Evolutionary conservation across 1,284 basidiomycete genomes (phyloP), one percentile per base, ranked within the genome.

Genomic region (Afroboletus lepidellus): DNA sequence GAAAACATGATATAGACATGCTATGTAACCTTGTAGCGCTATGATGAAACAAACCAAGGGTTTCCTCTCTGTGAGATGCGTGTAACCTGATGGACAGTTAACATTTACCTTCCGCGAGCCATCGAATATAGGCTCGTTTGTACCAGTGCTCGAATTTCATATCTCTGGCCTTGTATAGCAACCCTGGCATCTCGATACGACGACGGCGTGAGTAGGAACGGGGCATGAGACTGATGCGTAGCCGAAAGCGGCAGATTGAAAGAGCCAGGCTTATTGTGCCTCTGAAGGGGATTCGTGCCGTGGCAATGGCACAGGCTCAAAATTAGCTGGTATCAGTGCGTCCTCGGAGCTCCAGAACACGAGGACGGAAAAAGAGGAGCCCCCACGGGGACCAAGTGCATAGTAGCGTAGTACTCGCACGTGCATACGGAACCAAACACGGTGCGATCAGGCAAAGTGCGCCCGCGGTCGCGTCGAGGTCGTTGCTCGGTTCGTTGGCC

Each of bases 231-330:
- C 33, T 61, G 42, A 41, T 32, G 30, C 33, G 38, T 32, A 23
- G 20, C 64, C 55, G 41, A 54, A 67, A 57, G 44, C 23, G 59
- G 65, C 38, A 67, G 59, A 46, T 36, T 56, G 55, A 56, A 63
- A 37, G 64, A 41, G 44, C 36, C 18, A 42, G 39, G 33, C 27
- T 48, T 50, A 48, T 51, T 43, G 34, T 51, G 38, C 37, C 39
- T 46, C 20, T 49, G 38, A 37, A 48, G 56, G 32, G 16, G 30
- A 43, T 34, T 32, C 36, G 48, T 33, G 39, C 55, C 48, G 44
- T 44, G 34, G 33, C n/a, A 36, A 41, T 37, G 50, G 48, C 12
- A 20, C 42, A n/a, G 18, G 30, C 39, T 21, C 43, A 24, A 18
- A 33, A 32, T 41, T 38, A 39, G 36, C 24, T 42, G 21, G 36